A percentile compares a stretch with the other conserved stretches of the same genome.
Evolutionary conservation across 1,139 yeast species (phyloP).

Genomic region (Geotrichum europaeum): DNA sequence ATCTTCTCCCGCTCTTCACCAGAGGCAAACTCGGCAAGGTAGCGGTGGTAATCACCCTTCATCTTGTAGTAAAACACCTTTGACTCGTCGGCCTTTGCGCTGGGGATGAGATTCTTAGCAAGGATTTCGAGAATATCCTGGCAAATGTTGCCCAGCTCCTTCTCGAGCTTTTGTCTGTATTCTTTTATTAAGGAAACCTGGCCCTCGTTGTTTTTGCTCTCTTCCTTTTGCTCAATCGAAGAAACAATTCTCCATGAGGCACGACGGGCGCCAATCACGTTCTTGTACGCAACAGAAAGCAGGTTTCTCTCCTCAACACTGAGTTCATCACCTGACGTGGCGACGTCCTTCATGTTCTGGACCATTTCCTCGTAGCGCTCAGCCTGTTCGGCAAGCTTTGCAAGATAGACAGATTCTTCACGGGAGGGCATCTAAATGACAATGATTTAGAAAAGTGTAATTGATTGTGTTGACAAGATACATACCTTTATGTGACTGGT

Average conservation of each 20-base stretch:
- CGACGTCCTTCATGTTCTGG: constrained; percentile 96
- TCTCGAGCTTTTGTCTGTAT: constrained; percentile 91
- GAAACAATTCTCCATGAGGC: constrained; percentile 99
- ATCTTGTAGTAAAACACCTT: constrained; percentile 97
- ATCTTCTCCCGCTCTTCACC: constrained; percentile 90
- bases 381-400: constrained; percentile 99
- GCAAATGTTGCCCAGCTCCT: constrained; percentile 88
- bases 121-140: constrained; percentile 87
- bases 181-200: constrained; percentile 66
- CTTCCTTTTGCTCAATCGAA: constrained; percentile 96
- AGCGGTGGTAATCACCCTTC: constrained; percentile 99
- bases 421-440: constrained; percentile 60
- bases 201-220: constrained; percentile 83
- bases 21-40: constrained; percentile 92
- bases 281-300: constrained; percentile 94
- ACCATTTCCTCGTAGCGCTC: constrained; percentile 97
- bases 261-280: constrained; percentile 98
- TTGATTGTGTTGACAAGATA: background rate
- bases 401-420: constrained; percentile 97
- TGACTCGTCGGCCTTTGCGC: constrained; percentile 94
- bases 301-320: constrained; percentile 97
- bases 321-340: constrained; percentile 90
- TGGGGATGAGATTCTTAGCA: constrained; percentile 80
- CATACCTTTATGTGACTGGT: background rate
- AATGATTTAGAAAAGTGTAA: background rate